These are phyloP conservation scores for Leishmania major DNA, from an alignment of 208 protist genomes.

Conservation along the genomic window DNA sequence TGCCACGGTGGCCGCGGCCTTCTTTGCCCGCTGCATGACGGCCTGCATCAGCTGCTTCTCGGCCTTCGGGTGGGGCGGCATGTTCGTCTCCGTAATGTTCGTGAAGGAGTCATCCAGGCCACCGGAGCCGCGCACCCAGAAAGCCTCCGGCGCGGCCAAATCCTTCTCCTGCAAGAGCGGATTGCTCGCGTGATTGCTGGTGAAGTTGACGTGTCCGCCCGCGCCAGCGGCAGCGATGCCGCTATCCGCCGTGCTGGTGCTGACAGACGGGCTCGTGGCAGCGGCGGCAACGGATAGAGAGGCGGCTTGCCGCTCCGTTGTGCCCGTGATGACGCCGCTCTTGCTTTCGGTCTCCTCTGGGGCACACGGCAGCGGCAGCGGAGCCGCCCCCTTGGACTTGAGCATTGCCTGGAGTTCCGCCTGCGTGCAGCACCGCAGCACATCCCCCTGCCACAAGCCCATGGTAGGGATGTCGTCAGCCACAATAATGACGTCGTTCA, in stretches of 20 bases:
- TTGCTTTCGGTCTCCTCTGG: constrained; percentile 4
- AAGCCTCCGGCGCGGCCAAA: constrained; percentile 37
- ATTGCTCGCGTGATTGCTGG: constrained; percentile 46
- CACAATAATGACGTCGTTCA: constrained; percentile 69
- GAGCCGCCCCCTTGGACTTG: constrained; percentile 4
- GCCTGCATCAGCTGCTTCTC: constrained; percentile 55
- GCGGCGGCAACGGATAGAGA: neutral
- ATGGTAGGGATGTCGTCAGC: constrained; percentile 55
- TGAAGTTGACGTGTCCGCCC: constrained; percentile 25
- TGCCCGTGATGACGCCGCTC: neutral
- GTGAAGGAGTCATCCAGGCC: constrained; percentile 48
- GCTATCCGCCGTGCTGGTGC: constrained; percentile 7
- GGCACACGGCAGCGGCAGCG: constrained; percentile 32
- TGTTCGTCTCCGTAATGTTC: constrained; percentile 38
- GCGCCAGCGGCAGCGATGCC: neutral
- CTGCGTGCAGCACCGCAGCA: constrained; percentile 69
- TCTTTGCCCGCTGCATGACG: constrained; percentile 38
- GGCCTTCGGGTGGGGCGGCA: constrained; percentile 33
- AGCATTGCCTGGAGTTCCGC: constrained; percentile 37
- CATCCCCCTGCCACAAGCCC: constrained; percentile 72
- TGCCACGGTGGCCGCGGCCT: constrained; percentile 23
- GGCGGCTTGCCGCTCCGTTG: neutral
- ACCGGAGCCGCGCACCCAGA: constrained; percentile 64
- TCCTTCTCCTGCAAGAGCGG: constrained; percentile 37
- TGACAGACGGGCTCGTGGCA: neutral